phyloP scores from a whole-genome alignment of 768 basidiomycete genomes.

The Trametes meyenii region DNA sequence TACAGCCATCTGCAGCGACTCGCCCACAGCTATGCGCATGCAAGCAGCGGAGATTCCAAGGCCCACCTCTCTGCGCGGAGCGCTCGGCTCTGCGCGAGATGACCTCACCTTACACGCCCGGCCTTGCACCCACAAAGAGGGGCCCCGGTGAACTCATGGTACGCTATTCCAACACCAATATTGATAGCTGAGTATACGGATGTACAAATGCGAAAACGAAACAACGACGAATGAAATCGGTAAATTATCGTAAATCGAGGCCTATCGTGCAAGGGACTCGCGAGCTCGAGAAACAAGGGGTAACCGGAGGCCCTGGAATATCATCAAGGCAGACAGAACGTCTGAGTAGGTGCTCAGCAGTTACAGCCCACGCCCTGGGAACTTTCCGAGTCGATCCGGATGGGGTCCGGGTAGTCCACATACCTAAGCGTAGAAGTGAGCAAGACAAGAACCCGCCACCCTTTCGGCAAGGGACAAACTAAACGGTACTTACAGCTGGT shows the following conservation, averaged over 20 bases:
- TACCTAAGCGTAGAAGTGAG: conserved; percentile 56
- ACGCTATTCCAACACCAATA: conserved; percentile 25
- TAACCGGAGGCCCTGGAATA: conserved; percentile 25
- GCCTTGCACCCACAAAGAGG: neutral
- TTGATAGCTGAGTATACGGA: conserved; percentile 26
- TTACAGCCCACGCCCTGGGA: conserved; percentile 92
- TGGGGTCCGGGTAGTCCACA: conserved; percentile 98
- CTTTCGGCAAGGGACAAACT: conserved; percentile 5
- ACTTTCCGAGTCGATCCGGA: conserved; percentile 92
- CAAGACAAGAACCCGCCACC: conserved; percentile 2
- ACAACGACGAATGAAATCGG: conserved; percentile 21
- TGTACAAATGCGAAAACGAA: conserved; percentile 25
- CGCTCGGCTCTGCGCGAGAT: conserved; percentile 11
- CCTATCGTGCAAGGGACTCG: conserved; percentile 5
- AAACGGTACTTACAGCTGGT: conserved; percentile 72
- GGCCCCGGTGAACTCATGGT: neutral
- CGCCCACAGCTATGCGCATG: neutral
- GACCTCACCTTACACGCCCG: conserved; percentile 4
- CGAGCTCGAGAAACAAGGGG: conserved; percentile 25
- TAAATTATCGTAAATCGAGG: conserved; percentile 25
- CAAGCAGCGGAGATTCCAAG: neutral
- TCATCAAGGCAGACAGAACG: conserved; percentile 13
- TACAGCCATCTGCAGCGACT: neutral
- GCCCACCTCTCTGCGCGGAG: conserved; percentile 6
- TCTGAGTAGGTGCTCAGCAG: conserved; percentile 52